Conservation (phyloP, 805 yeast species). For the Saturnispora kantuleensis region DNA sequence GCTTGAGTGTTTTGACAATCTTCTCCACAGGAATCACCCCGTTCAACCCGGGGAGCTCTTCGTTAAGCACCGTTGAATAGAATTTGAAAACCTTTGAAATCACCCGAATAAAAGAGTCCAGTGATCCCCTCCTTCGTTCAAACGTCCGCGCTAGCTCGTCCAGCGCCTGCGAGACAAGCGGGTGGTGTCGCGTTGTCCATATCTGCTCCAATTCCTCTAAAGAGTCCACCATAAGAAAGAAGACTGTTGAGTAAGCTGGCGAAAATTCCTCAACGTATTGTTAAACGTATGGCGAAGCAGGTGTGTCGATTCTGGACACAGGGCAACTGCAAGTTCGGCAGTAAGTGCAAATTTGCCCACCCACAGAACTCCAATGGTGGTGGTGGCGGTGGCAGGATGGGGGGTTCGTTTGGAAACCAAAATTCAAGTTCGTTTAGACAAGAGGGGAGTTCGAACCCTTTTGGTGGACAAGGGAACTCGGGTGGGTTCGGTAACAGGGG, state of each 20-base stretch:
- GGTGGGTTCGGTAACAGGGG: too few relatives aligned
- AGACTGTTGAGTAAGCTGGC: background rate
- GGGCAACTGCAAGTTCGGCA: too few relatives aligned
- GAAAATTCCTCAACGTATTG: too few relatives aligned
- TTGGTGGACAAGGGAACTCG: too few relatives aligned
- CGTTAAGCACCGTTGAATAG: background rate
- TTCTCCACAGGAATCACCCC: slow-evolving; percentile 1
- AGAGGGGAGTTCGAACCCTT: too few relatives aligned
- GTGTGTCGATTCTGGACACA: too few relatives aligned
- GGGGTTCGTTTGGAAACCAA: too few relatives aligned
- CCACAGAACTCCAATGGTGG: too few relatives aligned
- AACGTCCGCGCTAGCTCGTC: slow-evolving; percentile 1
- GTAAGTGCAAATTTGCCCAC: too few relatives aligned
- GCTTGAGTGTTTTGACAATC: slow-evolving; percentile 1
- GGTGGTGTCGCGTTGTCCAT: slow-evolving; percentile 5
- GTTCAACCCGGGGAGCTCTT: slow-evolving; percentile 1
- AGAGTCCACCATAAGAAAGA: slow-evolving; percentile 1
- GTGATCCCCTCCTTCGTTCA: background rate
- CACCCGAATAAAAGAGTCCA: slow-evolving; percentile 1
- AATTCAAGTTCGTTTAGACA: too few relatives aligned
- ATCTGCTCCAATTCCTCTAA: background rate
- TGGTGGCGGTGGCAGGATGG: too few relatives aligned
- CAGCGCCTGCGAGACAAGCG: background rate
- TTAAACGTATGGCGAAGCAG: too few relatives aligned
- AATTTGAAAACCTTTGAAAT: background rate